These are phyloP conservation scores for Morella rubra DNA, from an alignment of 306 rosid species.

Conservation along the genomic window DNA sequence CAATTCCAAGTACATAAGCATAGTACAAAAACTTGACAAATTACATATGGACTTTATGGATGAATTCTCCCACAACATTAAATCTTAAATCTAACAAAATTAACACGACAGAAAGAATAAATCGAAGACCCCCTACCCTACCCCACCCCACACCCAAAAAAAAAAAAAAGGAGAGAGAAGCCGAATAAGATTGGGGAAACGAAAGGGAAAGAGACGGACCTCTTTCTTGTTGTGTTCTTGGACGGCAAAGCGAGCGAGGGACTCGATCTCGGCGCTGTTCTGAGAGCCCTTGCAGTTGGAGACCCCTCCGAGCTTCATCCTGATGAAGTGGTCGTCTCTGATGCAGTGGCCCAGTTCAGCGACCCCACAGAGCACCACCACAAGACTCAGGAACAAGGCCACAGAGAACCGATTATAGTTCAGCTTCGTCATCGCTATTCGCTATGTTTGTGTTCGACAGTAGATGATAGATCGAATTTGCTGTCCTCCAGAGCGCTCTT, in stretches of 20 bases:
- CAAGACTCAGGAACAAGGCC: neutral
- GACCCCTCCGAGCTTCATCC: conserved; percentile 33
- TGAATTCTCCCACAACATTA: neutral
- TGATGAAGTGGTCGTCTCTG: conserved; percentile 8
- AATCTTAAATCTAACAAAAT: neutral
- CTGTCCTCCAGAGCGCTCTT: neutral
- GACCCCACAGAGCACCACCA: conserved; percentile 29
- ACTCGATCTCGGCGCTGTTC: conserved; percentile 31
- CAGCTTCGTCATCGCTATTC: conserved; percentile 31
- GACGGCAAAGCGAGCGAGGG: conserved; percentile 52
- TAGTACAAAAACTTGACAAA: neutral
- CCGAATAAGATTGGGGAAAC: neutral
- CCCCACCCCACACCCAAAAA: too few species aligned
- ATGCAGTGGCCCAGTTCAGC: conserved; percentile 30
- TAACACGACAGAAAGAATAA: neutral
- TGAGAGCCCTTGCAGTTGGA: conserved; percentile 23
- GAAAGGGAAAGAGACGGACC: conserved; percentile 13
- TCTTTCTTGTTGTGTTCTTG: conserved; percentile 51
- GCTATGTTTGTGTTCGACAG: neutral
- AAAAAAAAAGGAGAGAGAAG: neutral
- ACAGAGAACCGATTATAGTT: neutral
- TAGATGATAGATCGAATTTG: neutral
- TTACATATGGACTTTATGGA: neutral
- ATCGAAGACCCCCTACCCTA: neutral
- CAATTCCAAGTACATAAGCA: neutral